Percentiles rank a stretch among this genome's conserved stretches.
phyloP scores from a whole-genome alignment of 2,329 filamentous ascomycete genomes.

The Didymella pomorum region DNA sequence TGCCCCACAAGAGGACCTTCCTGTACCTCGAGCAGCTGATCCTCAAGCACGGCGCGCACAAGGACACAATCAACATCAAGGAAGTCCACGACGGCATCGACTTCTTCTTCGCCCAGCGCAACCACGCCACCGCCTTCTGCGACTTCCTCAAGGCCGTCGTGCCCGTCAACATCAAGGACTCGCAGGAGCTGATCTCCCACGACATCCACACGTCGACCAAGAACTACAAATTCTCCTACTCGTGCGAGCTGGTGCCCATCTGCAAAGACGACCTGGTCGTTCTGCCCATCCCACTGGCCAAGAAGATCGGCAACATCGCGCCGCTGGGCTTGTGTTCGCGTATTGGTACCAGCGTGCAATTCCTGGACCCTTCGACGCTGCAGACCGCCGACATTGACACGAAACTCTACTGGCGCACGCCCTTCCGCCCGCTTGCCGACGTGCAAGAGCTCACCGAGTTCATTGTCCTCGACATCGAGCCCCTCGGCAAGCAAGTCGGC shows the following conservation, averaged over 20 bases:
- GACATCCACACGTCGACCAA: constrained; percentile 90
- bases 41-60: constrained; percentile 81
- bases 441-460: constrained; percentile 89
- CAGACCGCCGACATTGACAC: constrained; percentile 87
- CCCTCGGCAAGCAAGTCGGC: constrained; percentile 75
- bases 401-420: constrained; percentile 87
- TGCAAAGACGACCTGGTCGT: constrained; percentile 98
- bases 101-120: constrained; percentile 90
- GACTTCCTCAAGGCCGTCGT: constrained; percentile 87
- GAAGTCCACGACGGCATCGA: constrained; percentile 95
- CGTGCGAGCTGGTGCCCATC: constrained; percentile 87
- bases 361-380: constrained; percentile 89
- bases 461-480: constrained; percentile 92
- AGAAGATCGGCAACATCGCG: constrained; percentile 84
- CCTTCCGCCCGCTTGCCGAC: constrained; percentile 85
- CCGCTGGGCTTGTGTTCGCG: constrained; percentile 86
- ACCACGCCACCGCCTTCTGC: constrained; percentile 90
- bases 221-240: constrained; percentile 94
- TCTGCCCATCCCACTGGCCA: constrained; percentile 86
- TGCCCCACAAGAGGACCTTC: constrained; percentile 90
- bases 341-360: constrained; percentile 87
- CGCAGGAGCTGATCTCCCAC: constrained; percentile 91
- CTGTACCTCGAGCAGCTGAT: constrained; percentile 91
- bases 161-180: constrained; percentile 80
- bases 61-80: constrained; percentile 97